phyloP scores from a whole-genome alignment of 169 alveolate genomes.

The Plasmodium knowlesi region DNA sequence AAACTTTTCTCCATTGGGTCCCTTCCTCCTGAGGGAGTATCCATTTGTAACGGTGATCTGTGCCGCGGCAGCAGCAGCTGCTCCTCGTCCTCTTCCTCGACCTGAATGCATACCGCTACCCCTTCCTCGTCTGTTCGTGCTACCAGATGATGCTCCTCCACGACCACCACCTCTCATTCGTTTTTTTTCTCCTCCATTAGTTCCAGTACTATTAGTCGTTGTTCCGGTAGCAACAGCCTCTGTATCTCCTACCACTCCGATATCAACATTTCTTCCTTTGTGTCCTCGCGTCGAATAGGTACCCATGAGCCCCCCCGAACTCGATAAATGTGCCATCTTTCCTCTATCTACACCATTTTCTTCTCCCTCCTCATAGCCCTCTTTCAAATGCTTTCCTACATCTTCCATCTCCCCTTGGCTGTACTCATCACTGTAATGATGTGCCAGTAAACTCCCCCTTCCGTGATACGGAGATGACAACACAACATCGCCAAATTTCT shows the following conservation, averaged over 20 bases:
- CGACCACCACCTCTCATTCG: not conserved
- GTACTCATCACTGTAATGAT: not conserved
- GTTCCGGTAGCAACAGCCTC: not conserved
- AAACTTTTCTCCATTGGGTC: not conserved
- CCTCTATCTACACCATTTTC: not conserved
- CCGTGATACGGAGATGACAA: not conserved
- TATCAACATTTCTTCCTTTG: not conserved
- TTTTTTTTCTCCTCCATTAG: not conserved
- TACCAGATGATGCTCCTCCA: not conserved
- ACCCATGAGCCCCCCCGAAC: not conserved
- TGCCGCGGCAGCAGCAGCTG: not conserved
- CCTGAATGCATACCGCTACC: not conserved
- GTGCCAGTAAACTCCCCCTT: not conserved
- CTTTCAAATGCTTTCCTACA: not conserved
- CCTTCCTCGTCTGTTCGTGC: not conserved
- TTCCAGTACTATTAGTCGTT: not conserved
- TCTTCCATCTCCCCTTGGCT: not conserved
- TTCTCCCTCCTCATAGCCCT: not conserved
- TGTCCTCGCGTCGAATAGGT: not conserved
- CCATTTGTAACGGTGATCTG: not conserved
- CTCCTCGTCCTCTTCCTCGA: not conserved
- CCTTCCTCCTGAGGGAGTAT: not conserved
- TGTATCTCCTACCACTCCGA: not conserved
- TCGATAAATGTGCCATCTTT: not conserved
- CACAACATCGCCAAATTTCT: not conserved